Base-by-base conservation (phyloP, 352 stramenopile species). In the Pythium rishiriense region DNA sequence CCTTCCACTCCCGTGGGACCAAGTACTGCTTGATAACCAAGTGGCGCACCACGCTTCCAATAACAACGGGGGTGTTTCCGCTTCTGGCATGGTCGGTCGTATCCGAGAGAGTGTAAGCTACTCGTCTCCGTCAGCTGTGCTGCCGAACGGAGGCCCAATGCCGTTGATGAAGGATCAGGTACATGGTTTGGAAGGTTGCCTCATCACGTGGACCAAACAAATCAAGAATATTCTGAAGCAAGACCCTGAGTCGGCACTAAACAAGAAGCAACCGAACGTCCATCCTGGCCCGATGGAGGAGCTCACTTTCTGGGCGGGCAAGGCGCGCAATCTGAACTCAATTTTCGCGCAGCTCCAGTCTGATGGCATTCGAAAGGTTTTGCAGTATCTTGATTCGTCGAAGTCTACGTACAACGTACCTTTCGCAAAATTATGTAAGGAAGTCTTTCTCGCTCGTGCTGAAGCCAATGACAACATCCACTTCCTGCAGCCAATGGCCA, bases 161-260 rank as follows among this genome's bases (percentile, higher is more conserved):
- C 42, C 61, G 12, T 67, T 85, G 15, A 66, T 85, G 25, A 96
- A 94, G 49, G 85, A 96, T 56, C 79, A 91, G 49, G 78, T 96
- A 24, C 88, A 96, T 51, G 78, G 81, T 1, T 77, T 98, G 3
- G 93, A 98, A 69, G 83, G 85, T 3, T 91, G 83, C 24, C 66
- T 98, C 0, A 98, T 98, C 58, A 97, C 87, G 1, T 98, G 93
- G 93, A 98, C 92, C 1, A 97, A 97, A 62, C 93, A 98, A 74
- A 97, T 98, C 66, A 97, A 97, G 61, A 91, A 92, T 64, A 94
- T 98, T 19, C 58, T 98, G 1, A 96, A 94, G 42, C 79, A 94
- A 62, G 91, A 97, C 56, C 85, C 91, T 1, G 91, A 98, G 60
- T 72, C 77, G 33, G 55, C 83, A 1, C 67, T 97, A 17, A 87